Conservation (phyloP, 305 asterid species). For the Ilex paraguariensis region DNA sequence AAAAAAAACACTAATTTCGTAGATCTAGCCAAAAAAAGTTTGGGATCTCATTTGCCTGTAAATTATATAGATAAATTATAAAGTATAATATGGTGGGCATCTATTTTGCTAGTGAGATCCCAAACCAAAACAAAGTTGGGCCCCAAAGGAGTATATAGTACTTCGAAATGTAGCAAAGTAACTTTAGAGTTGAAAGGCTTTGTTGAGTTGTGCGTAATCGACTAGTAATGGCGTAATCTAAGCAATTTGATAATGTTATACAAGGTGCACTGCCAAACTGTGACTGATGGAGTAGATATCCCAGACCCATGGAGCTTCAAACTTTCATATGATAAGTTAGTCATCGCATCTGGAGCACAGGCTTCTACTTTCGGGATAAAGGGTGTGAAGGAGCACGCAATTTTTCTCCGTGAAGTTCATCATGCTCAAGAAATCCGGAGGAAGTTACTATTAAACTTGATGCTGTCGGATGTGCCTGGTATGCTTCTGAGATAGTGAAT, state of each 20-base stretch:
- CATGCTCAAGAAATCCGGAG: slow-evolving; percentile 96
- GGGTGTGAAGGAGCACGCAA: slow-evolving; percentile 77
- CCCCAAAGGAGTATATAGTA: no score
- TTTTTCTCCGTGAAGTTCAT: slow-evolving; percentile 87
- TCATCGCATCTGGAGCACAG: slow-evolving; percentile 84
- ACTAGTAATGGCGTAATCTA: no score
- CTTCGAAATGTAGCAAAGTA: no score
- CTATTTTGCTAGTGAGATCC: no score
- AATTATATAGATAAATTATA: no score
- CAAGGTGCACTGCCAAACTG: slow-evolving; percentile 67
- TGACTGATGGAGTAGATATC: slow-evolving; percentile 58
- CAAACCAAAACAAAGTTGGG: no score
- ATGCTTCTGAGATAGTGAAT: background rate
- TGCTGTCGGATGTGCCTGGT: slow-evolving; percentile 95
- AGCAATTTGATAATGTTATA: background rate
- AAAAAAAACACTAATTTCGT: no score
- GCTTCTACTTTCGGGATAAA: slow-evolving; percentile 87
- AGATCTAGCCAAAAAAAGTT: no score
- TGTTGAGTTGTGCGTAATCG: no score
- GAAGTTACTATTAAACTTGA: slow-evolving; percentile 72
- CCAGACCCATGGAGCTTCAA: slow-evolving; percentile 66
- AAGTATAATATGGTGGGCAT: no score
- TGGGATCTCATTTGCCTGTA: no score
- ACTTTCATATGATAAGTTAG: slow-evolving; percentile 75
- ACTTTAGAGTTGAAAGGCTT: no score